Evolutionary conservation across 495 filamentous ascomycete species (phyloP).

Genomic region (Melanomma pulvis-pyrius): DNA sequence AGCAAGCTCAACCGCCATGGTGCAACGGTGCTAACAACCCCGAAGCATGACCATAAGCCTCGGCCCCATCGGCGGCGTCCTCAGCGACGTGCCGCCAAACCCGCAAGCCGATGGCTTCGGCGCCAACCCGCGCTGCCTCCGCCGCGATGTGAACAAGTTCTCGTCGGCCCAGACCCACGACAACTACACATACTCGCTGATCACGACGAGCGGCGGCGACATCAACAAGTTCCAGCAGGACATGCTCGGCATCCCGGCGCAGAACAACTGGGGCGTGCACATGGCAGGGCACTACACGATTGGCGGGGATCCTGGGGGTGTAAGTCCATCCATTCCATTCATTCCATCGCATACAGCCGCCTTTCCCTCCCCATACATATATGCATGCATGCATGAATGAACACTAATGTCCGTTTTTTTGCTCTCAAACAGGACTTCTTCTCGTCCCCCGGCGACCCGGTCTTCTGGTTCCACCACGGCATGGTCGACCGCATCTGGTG

Average conservation of each 20-base stretch:
- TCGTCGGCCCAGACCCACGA: not conserved
- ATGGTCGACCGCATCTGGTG: constrained; percentile 71
- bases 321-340: constrained; percentile 9
- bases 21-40: not conserved
- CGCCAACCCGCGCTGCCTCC: constrained; percentile 28
- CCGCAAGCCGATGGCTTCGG: constrained; percentile 28
- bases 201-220: not conserved
- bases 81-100: constrained; percentile 22
- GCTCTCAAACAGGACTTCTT: constrained; percentile 37
- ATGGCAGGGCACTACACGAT: constrained; percentile 33
- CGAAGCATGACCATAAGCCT: constrained; percentile 31
- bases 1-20: not conserved
- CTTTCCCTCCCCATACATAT: not conserved
- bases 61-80: constrained; percentile 21
- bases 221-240: constrained; percentile 24
- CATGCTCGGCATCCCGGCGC: constrained; percentile 52
- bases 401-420: too few species aligned
- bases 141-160: constrained; percentile 31
- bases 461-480: constrained; percentile 39
- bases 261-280: constrained; percentile 38
- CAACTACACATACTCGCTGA: constrained; percentile 31
- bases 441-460: constrained; percentile 36
- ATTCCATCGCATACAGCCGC: not conserved
- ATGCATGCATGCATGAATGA: not conserved
- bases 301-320: constrained; percentile 41